A percentile compares a stretch with the other conserved stretches of the same genome.
phyloP scores from a whole-genome alignment of 1,284 basidiomycete genomes.

The Sporisorium reilianum region DNA sequence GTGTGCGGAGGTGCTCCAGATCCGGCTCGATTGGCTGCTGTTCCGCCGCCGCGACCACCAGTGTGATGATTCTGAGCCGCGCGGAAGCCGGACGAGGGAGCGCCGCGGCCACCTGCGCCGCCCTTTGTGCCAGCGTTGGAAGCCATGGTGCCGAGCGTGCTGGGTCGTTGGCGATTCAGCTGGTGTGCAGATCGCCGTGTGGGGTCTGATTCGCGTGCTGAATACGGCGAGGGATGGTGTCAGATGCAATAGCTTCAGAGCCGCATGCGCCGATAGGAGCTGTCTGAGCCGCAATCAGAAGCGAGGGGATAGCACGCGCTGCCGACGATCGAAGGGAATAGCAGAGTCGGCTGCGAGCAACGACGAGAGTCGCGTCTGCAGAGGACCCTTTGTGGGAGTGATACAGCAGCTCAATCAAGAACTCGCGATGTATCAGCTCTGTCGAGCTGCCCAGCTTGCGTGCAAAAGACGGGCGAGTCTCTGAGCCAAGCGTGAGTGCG shows the following conservation, averaged over 20 bases:
- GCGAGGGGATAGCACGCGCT: background rate
- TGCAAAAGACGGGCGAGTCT: constrained; percentile 12
- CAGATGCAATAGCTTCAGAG: background rate
- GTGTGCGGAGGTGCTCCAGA: constrained; percentile 28
- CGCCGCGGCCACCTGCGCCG: constrained; percentile 24
- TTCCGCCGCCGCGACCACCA: constrained; percentile 33
- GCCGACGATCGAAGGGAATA: background rate
- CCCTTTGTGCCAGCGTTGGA: constrained; percentile 37
- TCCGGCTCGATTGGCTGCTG: constrained; percentile 24
- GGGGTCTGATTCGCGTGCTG: background rate
- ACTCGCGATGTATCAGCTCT: constrained; percentile 10
- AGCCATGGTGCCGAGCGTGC: constrained; percentile 28
- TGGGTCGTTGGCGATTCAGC: background rate
- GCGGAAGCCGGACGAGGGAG: constrained; percentile 26
- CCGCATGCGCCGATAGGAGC: background rate
- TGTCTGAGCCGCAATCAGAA: background rate
- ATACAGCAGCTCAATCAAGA: constrained; percentile 24
- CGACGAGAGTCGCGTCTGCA: background rate
- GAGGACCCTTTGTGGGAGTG: background rate
- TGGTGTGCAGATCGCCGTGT: background rate
- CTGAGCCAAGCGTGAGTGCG: background rate
- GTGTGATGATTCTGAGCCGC: constrained; percentile 23
- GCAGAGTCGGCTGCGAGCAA: no score
- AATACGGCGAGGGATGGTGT: background rate
- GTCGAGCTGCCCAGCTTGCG: constrained; percentile 3